Evolutionary conservation across 1,284 basidiomycete species (phyloP).

Genomic region (Moesziomyces sp.): DNA sequence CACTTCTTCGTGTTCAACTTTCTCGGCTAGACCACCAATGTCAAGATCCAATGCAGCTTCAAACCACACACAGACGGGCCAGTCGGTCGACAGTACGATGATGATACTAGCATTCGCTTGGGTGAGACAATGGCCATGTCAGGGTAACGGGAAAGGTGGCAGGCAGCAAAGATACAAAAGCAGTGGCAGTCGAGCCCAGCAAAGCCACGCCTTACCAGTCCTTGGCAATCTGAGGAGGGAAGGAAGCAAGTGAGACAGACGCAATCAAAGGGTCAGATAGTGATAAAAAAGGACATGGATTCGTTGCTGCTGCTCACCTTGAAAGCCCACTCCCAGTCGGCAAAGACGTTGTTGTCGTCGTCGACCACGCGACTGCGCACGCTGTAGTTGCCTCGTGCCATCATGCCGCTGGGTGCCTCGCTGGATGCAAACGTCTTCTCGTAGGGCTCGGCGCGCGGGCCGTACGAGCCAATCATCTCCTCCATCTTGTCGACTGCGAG

Average conservation of each 20-base stretch:
- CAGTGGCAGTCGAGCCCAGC: too few species aligned
- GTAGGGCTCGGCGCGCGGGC: constrained; percentile 68
- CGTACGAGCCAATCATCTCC: constrained; percentile 89
- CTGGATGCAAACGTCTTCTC: constrained; percentile 69
- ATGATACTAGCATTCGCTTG: constrained; percentile 1
- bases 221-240: constrained; percentile 42
- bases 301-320: constrained; percentile 35
- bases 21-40: constrained; percentile 73
- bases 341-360: constrained; percentile 76
- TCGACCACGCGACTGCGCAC: constrained; percentile 84
- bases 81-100: constrained; percentile 1
- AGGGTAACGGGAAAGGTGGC: too few species aligned
- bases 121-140: too few species aligned
- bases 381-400: constrained; percentile 82
- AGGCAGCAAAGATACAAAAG: too few species aligned
- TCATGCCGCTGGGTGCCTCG: constrained; percentile 73
- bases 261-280: not conserved
- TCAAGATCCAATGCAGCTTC: not conserved
- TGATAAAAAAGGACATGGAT: not conserved
- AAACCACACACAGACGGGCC: not conserved
- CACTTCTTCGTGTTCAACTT: constrained; percentile 99
- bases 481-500: constrained; percentile 83
- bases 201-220: constrained; percentile 37
- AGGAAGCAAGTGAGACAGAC: not conserved
- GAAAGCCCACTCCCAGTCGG: constrained; percentile 72